Conservation (phyloP, 2,329 filamentous ascomycete species). For the Ampelomyces quisqualis region DNA sequence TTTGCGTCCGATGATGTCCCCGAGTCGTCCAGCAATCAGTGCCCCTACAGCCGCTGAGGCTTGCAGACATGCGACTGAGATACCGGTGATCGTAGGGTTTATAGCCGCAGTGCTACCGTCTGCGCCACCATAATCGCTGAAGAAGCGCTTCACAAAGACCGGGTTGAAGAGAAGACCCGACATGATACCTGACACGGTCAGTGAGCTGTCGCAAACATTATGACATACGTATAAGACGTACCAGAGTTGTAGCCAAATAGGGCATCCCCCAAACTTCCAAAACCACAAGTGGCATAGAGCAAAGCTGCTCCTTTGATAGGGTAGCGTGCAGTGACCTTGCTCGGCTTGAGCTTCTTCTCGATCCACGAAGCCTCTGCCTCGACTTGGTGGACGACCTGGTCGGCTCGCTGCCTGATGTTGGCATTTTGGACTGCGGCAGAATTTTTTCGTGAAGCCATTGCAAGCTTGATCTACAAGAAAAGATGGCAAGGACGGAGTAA, state of each 20-base stretch:
- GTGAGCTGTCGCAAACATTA: slow-evolving; percentile 4
- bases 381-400: slow-evolving; percentile 24
- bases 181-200: slow-evolving; percentile 42
- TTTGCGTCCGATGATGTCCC: slow-evolving; percentile 43
- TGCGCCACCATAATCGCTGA: slow-evolving; percentile 42
- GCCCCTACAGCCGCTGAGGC: slow-evolving; percentile 40
- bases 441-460: slow-evolving; percentile 10
- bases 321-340: slow-evolving; percentile 40
- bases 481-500: neutral
- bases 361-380: slow-evolving; percentile 34
- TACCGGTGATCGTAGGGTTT: slow-evolving; percentile 45
- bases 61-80: slow-evolving; percentile 43
- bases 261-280: slow-evolving; percentile 46
- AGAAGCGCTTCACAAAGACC: slow-evolving; percentile 46
- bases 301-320: slow-evolving; percentile 42
- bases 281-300: slow-evolving; percentile 44
- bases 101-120: slow-evolving; percentile 34
- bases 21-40: slow-evolving; percentile 40
- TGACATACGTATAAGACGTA: slow-evolving; percentile 9
- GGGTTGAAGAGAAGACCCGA: slow-evolving; percentile 45
- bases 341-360: slow-evolving; percentile 42
- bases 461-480: no score
- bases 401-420: slow-evolving; percentile 22
- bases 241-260: slow-evolving; percentile 48
- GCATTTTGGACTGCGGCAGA: slow-evolving; percentile 18